phyloP scores from a whole-genome alignment of 305 asterid species.

The Ilex paraguariensis region DNA sequence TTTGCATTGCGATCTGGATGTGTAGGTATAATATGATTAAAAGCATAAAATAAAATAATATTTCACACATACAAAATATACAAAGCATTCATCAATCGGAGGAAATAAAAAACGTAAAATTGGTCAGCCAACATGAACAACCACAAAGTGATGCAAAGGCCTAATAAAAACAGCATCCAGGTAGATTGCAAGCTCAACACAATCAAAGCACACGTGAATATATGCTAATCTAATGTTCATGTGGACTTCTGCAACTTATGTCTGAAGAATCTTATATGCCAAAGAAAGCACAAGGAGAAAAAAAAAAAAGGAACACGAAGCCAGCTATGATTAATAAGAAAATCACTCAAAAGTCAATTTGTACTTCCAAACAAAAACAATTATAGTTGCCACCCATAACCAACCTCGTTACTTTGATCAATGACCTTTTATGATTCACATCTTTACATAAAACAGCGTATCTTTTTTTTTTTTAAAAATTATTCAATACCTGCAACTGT shows the following conservation, averaged over 20 bases:
- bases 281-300: background rate
- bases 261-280: background rate
- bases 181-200: conserved; percentile 16
- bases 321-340: conserved; percentile 20
- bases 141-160: background rate
- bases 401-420: no score
- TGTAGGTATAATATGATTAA: no score
- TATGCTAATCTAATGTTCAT: conserved; percentile 14
- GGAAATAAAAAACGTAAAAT: no score
- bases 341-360: conserved; percentile 33
- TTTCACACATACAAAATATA: no score
- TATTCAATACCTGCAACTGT: no score
- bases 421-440: no score
- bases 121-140: no score
- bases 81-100: no score
- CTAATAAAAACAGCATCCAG: conserved; percentile 34
- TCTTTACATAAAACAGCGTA: no score
- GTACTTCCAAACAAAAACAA: conserved; percentile 33
- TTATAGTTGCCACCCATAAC: background rate
- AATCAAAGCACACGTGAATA: conserved; percentile 43
- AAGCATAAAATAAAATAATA: no score
- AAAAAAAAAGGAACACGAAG: conserved; percentile 23
- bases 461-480: no score
- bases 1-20: no score
- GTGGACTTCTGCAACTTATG: background rate